phyloP scores from a whole-genome alignment of 176 grass and related monocot species.

The Phragmites australis region DNA sequence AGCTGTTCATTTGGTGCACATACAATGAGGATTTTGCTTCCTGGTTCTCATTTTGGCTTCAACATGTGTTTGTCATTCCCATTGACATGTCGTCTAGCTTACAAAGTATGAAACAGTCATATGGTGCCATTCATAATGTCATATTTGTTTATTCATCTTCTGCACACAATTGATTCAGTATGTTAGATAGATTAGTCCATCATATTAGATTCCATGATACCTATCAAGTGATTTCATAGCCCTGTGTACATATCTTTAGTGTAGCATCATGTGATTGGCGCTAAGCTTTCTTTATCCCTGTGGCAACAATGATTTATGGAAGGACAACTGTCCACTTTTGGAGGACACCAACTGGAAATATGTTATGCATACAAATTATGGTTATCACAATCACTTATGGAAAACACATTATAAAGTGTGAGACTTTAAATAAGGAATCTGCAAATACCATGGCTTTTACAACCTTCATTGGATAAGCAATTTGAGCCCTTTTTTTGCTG shows the following conservation, averaged over 20 bases:
- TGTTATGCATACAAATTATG: neutral
- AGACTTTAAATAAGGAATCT: no score
- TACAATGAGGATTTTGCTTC: neutral
- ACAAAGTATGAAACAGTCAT: neutral
- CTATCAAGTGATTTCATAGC: neutral
- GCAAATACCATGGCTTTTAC: neutral
- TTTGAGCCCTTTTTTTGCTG: neutral
- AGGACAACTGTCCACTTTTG: neutral
- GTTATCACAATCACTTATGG: neutral
- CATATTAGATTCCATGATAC: neutral
- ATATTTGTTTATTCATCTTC: neutral
- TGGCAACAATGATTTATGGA: constrained; percentile 9
- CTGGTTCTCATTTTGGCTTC: neutral
- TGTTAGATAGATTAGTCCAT: neutral
- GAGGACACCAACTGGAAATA: neutral
- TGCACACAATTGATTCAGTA: neutral
- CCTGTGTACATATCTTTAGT: no score
- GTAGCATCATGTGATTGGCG: neutral
- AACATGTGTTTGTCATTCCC: neutral
- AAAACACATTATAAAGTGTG: neutral
- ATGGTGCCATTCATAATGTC: neutral
- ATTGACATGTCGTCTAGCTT: neutral
- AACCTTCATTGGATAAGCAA: neutral
- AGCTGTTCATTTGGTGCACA: neutral
- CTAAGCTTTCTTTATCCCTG: neutral